Evolutionary conservation across 106 monocot genomes (phyloP).

Genomic region (Cymbidium sinense): DNA sequence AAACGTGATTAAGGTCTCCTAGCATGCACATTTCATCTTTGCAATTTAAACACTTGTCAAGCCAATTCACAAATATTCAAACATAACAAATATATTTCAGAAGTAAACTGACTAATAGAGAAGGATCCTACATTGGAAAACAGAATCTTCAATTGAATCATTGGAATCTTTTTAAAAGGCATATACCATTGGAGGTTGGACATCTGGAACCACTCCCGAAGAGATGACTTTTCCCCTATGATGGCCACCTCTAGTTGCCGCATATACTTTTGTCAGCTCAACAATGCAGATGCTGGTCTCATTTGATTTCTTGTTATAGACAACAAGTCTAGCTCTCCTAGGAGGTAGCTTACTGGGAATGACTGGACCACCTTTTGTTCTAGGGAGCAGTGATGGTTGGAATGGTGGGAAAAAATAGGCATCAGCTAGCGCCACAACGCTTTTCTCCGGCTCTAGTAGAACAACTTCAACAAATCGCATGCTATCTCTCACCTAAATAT

Average conservation of each 20-base stretch:
- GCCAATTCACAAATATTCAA: neutral
- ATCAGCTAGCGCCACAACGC: slow-evolving; percentile 89
- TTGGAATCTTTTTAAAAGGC: neutral
- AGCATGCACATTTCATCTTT: neutral
- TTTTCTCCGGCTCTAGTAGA: slow-evolving; percentile 84
- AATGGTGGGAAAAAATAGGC: slow-evolving; percentile 99
- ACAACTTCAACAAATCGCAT: slow-evolving; percentile 97
- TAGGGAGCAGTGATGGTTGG: no score
- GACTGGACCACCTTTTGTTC: slow-evolving; percentile 75
- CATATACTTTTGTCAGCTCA: slow-evolving; percentile 85
- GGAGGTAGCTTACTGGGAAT: slow-evolving; percentile 90
- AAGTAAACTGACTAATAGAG: neutral
- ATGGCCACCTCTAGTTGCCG: slow-evolving; percentile 91
- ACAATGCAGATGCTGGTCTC: no score
- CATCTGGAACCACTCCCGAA: slow-evolving; percentile 84
- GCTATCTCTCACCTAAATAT: slow-evolving; percentile 73
- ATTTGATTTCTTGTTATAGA: slow-evolving; percentile 89
- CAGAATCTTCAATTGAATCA: neutral
- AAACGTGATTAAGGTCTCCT: no score
- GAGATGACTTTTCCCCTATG: slow-evolving; percentile 90
- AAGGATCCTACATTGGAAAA: neutral
- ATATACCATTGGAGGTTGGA: slow-evolving; percentile 96
- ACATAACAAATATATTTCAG: neutral
- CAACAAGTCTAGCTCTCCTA: slow-evolving; percentile 82
- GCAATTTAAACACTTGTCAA: neutral